Base-by-base conservation (phyloP, 2,329 filamentous ascomycete genomes). In the Colletotrichum caudatum region DNA sequence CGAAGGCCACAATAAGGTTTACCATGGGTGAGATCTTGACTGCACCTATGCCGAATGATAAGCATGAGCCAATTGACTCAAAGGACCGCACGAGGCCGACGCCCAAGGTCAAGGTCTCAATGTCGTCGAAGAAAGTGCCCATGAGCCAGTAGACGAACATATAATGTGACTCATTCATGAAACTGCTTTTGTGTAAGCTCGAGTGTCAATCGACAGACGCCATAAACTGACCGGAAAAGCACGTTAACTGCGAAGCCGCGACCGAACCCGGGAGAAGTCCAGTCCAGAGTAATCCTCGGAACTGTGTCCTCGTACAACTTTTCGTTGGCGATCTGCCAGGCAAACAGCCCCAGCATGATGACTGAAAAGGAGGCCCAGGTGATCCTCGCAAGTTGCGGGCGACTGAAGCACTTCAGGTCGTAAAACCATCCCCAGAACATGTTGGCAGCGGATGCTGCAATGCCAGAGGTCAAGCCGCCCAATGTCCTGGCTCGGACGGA, bases 121-220 rank as follows among this genome's bases (percentile, higher is more conserved):
- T 77, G 60, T 87, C 85, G 69, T 85, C 80, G 70, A 86, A 85
- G 77, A 86, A 87, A 2, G 84, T 80, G 3, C 84, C 86, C 1
- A 87, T 79, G 18, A 86, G 76, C 84, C 84, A 87, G 76, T 87
- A 87, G 0, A 86, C 82, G 66, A 86, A 86, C 78, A 86, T 86
- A 74, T 84, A 84, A 54, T 87, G 82, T 0, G 83, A 84, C 73
- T 88, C 86, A 69, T 87, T 86, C 77, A 87, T 82, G 75, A 87
- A 86, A 12, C 77, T 80, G 1, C 0, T 8, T 1, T 23, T 1
- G 20, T 0, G 4, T 44, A 9, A 48, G 67, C 75, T 7, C 5
- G 11, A 44, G 1, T 12, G n/a, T 9, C 16, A 16, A 5, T 29
- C 11, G n/a, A 44, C 33, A 44, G 33, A 23, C 1, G 23, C 18